phyloP scores from a whole-genome alignment of 495 filamentous ascomycete species.

The Cercophora samala region DNA sequence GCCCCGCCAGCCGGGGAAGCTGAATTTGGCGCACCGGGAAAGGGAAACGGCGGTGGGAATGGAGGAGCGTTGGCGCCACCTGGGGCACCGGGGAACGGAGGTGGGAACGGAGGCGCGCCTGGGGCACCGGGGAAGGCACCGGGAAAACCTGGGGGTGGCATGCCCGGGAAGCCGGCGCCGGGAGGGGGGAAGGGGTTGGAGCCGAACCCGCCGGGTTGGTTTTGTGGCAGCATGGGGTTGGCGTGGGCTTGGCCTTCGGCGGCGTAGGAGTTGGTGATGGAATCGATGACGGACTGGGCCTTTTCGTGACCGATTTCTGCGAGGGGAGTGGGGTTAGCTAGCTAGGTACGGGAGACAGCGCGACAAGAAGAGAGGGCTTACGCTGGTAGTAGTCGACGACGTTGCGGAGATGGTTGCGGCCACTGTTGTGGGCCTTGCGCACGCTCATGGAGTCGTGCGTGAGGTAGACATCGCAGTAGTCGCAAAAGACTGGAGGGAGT shows the following conservation, averaged over 20 bases:
- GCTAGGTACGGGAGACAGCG: slow-evolving; percentile 8
- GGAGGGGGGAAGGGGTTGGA: slow-evolving; percentile 32
- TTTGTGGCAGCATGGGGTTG: slow-evolving; percentile 72
- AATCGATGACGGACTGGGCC: slow-evolving; percentile 96
- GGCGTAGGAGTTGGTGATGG: slow-evolving; percentile 90
- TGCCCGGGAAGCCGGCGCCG: slow-evolving; percentile 49
- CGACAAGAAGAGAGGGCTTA: slow-evolving; percentile 40
- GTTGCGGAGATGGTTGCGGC: slow-evolving; percentile 93
- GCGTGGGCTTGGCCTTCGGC: slow-evolving; percentile 83
- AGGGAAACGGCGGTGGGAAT: slow-evolving; percentile 15
- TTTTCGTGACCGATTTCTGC: slow-evolving; percentile 97
- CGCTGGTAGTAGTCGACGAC: slow-evolving; percentile 98
- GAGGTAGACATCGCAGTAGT: slow-evolving; percentile 99
- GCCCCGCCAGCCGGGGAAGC: background rate
- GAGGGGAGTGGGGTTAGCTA: background rate
- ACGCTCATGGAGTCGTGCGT: slow-evolving; percentile 99
- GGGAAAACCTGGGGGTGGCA: slow-evolving; percentile 31
- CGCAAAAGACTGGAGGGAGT: slow-evolving; percentile 60
- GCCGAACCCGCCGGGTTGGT: slow-evolving; percentile 54
- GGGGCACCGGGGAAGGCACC: slow-evolving; percentile 36
- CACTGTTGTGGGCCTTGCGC: slow-evolving; percentile 95
- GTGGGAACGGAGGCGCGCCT: slow-evolving; percentile 36
- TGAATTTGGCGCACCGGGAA: slow-evolving; percentile 15
- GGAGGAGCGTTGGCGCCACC: slow-evolving; percentile 8
- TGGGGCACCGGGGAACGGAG: slow-evolving; percentile 6